A percentile compares a stretch with the other conserved stretches of the same genome.
phyloP scores from a whole-genome alignment of 495 filamentous ascomycete genomes.

The Trichoderma orchidacearum region DNA sequence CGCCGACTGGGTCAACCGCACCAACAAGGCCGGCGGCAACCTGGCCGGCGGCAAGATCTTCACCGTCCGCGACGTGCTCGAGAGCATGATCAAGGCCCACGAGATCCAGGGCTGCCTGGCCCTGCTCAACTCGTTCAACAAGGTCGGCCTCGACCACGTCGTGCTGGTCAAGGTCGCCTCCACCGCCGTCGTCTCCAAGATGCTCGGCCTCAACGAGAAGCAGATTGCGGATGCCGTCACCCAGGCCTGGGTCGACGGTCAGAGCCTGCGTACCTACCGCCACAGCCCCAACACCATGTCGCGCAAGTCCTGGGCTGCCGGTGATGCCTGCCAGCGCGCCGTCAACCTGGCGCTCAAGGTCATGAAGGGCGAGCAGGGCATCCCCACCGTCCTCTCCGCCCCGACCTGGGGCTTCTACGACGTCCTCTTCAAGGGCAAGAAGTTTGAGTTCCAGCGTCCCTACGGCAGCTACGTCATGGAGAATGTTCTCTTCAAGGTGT shows the following conservation, averaged over 20 bases:
- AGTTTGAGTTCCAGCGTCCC: slow-evolving; percentile 87
- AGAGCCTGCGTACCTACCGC: slow-evolving; percentile 89
- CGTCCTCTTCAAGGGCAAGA: slow-evolving; percentile 88
- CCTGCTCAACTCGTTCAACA: slow-evolving; percentile 95
- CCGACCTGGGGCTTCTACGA: slow-evolving; percentile 98
- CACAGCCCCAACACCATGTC: slow-evolving; percentile 99
- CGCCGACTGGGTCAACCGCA: slow-evolving; percentile 93
- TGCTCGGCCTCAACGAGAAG: slow-evolving; percentile 77
- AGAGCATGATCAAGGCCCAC: slow-evolving; percentile 99
- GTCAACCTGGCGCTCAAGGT: slow-evolving; percentile 94
- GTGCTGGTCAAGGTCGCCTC: slow-evolving; percentile 96
- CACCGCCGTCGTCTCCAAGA: slow-evolving; percentile 83
- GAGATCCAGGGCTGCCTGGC: slow-evolving; percentile 97
- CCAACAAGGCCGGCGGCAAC: slow-evolving; percentile 83
- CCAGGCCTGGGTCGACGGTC: slow-evolving; percentile 95
- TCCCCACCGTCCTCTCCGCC: slow-evolving; percentile 85
- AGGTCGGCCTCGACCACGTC: slow-evolving; percentile 94
- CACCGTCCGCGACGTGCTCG: slow-evolving; percentile 78
- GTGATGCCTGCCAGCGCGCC: slow-evolving; percentile 92
- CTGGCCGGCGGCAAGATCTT: slow-evolving; percentile 75
- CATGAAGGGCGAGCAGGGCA: slow-evolving; percentile 74
- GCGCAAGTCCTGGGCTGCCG: slow-evolving; percentile 96
- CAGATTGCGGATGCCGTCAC: slow-evolving; percentile 93
- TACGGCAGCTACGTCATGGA: slow-evolving; percentile 99
- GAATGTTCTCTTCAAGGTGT: slow-evolving; percentile 99